A percentile compares a stretch with the other conserved stretches of the same genome.
Evolutionary conservation across 768 basidiomycete species (phyloP).

Genomic region (Pulveroboletus sp.): DNA sequence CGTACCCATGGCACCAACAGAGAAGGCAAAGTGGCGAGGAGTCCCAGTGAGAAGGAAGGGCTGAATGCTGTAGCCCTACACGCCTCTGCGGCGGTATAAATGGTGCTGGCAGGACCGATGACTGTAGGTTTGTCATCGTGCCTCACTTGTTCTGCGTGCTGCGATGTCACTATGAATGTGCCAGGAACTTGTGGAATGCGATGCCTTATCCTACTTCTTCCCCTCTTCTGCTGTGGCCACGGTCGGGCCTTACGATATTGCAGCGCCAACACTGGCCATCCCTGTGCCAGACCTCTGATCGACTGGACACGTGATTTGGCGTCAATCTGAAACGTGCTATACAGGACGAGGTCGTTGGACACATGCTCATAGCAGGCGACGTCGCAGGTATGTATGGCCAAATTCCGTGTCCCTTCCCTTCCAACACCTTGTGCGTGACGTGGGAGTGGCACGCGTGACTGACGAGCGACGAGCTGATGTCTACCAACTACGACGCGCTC

Average conservation of each 20-base stretch:
- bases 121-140: conserved; percentile 13
- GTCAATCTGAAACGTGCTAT: background rate
- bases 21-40: background rate
- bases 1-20: conserved; percentile 20
- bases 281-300: background rate
- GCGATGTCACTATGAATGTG: conserved; percentile 13
- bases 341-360: too few species aligned
- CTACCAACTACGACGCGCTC: too few species aligned
- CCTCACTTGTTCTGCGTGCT: conserved; percentile 31
- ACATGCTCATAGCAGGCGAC: background rate
- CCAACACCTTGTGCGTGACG: background rate
- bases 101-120: conserved; percentile 10
- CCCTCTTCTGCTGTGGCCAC: conserved; percentile 15
- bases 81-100: conserved; percentile 14
- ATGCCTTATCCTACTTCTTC: conserved; percentile 12
- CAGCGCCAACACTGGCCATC: conserved; percentile 8
- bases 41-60: background rate
- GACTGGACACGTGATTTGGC: background rate
- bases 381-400: background rate
- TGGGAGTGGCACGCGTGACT: conserved; percentile 1
- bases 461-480: background rate
- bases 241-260: conserved; percentile 3
- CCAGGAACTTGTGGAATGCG: conserved; percentile 10
- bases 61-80: conserved; percentile 15
- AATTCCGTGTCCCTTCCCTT: conserved; percentile 4